phyloP scores from a whole-genome alignment of 331 rosid species.

The Malus hybrid region DNA sequence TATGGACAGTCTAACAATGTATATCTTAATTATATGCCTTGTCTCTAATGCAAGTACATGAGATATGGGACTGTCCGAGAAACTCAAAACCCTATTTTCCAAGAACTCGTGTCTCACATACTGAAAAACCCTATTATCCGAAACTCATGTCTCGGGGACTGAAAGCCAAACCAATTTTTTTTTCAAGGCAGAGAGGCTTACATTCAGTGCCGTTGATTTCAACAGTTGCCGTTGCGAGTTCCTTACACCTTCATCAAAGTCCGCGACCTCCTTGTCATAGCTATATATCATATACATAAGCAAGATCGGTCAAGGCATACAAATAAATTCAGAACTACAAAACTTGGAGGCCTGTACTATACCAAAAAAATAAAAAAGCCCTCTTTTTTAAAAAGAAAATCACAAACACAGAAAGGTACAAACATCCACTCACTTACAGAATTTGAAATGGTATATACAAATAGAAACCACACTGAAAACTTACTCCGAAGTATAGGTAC shows the following conservation, averaged over 20 bases:
- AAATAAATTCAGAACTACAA: too few species aligned
- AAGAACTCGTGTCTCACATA: too few species aligned
- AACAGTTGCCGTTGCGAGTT: slow-evolving; percentile 49
- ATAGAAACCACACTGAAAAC: slow-evolving; percentile 14
- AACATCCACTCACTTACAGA: not conserved
- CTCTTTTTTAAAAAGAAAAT: not conserved
- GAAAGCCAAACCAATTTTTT: not conserved
- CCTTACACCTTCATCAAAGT: slow-evolving; percentile 68
- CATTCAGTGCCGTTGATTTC: slow-evolving; percentile 49
- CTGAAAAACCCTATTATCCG: too few species aligned
- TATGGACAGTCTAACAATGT: too few species aligned
- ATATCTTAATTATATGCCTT: too few species aligned
- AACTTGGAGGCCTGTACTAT: too few species aligned
- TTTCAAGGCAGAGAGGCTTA: slow-evolving; percentile 13
- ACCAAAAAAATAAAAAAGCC: not conserved
- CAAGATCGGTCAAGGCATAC: not conserved
- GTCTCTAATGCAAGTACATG: too few species aligned
- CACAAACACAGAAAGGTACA: not conserved
- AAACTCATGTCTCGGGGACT: too few species aligned
- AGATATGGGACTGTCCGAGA: too few species aligned
- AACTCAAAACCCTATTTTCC: too few species aligned
- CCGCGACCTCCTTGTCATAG: slow-evolving; percentile 56
- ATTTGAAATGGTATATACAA: not conserved
- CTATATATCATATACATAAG: slow-evolving; percentile 9
- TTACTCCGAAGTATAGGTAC: slow-evolving; percentile 50